These are phyloP conservation scores for Coelastrella sp. DNA, from an alignment of 139 green algal species.

Conservation along the genomic window DNA sequence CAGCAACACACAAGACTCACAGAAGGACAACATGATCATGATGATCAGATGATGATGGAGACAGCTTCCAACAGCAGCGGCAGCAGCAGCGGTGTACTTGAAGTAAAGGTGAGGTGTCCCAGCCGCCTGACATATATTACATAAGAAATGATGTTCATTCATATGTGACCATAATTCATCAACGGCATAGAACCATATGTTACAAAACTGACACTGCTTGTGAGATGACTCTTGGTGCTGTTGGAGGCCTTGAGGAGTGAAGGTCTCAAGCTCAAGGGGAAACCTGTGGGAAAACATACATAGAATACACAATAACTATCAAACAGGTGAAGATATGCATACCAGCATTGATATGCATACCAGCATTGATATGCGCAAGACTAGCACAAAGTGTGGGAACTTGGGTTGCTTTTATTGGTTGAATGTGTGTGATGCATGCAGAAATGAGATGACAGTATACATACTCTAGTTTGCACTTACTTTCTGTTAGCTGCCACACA, in stretches of 20 bases:
- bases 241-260: constrained; percentile 32
- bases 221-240: constrained; percentile 62
- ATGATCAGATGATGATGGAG: too few species aligned
- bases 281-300: constrained; percentile 17
- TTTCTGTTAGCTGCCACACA: neutral
- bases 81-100: too few species aligned
- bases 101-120: constrained; percentile 59
- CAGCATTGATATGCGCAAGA: neutral
- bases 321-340: neutral
- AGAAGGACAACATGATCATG: too few species aligned
- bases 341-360: neutral
- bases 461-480: constrained; percentile 17
- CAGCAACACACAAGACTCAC: too few species aligned
- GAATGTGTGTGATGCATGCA: neutral
- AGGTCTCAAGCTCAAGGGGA: constrained; percentile 59
- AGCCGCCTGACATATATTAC: constrained; percentile 70
- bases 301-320: neutral
- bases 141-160: constrained; percentile 71
- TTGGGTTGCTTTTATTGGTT: neutral
- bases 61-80: too few species aligned
- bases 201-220: constrained; percentile 77
- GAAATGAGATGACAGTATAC: too few species aligned
- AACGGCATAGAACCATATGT: constrained; percentile 62
- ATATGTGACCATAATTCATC: constrained; percentile 74
- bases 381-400: neutral